These are phyloP conservation scores for Miscanthus sacchariflorus DNA, from an alignment of 202 grass and related monocot species.

Conservation along the genomic window DNA sequence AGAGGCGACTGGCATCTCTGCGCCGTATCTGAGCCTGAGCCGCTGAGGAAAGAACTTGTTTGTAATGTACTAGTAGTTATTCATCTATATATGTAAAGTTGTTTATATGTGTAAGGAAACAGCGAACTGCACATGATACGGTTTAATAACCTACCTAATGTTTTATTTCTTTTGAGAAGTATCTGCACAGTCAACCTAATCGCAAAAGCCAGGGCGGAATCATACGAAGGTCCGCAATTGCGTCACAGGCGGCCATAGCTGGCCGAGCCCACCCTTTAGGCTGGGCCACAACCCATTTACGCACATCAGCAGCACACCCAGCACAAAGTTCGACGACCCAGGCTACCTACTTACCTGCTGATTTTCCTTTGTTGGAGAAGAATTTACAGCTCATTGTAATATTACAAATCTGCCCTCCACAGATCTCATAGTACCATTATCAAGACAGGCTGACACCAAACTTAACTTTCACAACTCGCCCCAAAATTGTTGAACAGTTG, in stretches of 20 bases:
- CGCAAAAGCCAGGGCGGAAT: no score
- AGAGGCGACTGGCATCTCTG: conserved; percentile 92
- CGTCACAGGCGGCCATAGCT: no score
- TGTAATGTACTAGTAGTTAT: conserved; percentile 8
- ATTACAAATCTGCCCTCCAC: not conserved
- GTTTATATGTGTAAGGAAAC: conserved; percentile 37
- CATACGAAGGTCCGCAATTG: no score
- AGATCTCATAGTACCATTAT: not conserved
- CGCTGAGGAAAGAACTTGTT: conserved; percentile 5
- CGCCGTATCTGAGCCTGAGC: conserved; percentile 72
- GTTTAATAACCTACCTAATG: conserved; percentile 22
- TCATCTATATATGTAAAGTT: conserved; percentile 62
- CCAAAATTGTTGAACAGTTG: not conserved
- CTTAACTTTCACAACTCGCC: not conserved
- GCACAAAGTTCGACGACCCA: no score
- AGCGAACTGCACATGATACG: not conserved
- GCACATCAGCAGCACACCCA: no score
- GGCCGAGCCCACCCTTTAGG: no score
- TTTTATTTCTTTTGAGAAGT: not conserved
- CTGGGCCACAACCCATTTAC: no score
- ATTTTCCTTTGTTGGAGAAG: not conserved
- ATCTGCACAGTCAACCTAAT: not conserved
- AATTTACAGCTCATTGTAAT: not conserved
- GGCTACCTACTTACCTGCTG: no score
- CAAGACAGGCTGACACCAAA: not conserved